Base-by-base conservation (phyloP, 192 early-diverging fungal species). In the Spizellomyces punctatus region DNA sequence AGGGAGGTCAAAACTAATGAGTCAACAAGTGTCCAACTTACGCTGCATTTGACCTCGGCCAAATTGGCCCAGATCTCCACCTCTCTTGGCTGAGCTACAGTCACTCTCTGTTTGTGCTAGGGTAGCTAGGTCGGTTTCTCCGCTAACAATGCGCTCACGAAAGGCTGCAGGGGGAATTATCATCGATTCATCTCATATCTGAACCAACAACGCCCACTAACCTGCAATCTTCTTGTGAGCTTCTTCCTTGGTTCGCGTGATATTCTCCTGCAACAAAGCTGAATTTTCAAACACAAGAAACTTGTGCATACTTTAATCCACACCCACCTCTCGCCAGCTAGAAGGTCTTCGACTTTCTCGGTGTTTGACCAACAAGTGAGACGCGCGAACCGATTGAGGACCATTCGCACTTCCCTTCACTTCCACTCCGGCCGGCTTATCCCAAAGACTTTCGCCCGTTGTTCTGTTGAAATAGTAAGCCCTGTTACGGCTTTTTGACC, bases 281-380 rank as follows among this genome's bases (percentile, higher is more conserved):
- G 48, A 45, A 6, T 19, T 36, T 12, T 45, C 66, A n/a, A n/a
- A 46, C 42, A 36, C 46, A 73, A 10, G 55, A 6, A 14, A 57
- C 16, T 43, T 12, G 10, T 8, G n/a, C n/a, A 44, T 6, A 19
- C 1, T 0, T 58, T 44, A 27, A 10, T n/a, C 62, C 36, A 12
- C 8, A 69, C 69, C 8, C 74, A 91, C 92, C 79, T 96, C 86
- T 76, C 84, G 90, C 95, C 96, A 98, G 10, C 94, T 95, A 66
- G 87, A 90, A 10, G 97, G 96, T 16, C 92, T 83, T 46, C 97
- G 84, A 42, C 90, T 92, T 16, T 89, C 89, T 17, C 73, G 79
- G 77, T 98, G 95, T 78, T 99, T 99, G 64, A 95, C 93, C 14
- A 99, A 79, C 36, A 99, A 80, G 69, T 99, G 97, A 42, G 89